These are phyloP conservation scores for Mimosa pudica DNA, from an alignment of 306 rosid species.

Conservation along the genomic window DNA sequence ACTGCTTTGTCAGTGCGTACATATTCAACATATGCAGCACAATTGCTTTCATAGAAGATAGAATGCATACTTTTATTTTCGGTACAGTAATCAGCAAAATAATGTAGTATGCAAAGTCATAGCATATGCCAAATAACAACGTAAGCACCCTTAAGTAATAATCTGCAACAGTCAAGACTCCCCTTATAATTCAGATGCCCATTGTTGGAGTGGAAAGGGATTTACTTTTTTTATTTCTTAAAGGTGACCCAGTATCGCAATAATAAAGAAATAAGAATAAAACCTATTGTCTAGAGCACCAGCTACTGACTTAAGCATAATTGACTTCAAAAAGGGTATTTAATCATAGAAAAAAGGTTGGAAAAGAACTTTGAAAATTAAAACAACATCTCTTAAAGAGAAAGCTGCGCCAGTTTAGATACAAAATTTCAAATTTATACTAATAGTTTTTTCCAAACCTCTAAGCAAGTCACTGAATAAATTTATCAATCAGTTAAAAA, in stretches of 20 bases:
- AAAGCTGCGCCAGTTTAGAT: conserved; percentile 1
- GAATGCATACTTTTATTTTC: not conserved
- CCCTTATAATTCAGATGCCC: not conserved
- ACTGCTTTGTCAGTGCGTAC: conserved; percentile 3
- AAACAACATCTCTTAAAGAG: not conserved
- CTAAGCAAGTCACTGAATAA: not conserved
- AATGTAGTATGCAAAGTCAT: not conserved
- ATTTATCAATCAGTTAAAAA: not conserved
- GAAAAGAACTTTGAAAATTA: not conserved
- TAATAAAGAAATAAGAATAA: too few relatives aligned
- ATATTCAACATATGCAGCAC: conserved; percentile 5
- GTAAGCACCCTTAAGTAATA: not conserved
- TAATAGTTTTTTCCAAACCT: not conserved
- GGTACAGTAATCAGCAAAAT: not conserved
- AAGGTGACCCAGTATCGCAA: too few relatives aligned
- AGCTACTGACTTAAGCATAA: too few relatives aligned
- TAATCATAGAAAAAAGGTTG: not conserved
- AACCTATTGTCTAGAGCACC: too few relatives aligned
- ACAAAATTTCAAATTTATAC: conserved; percentile 11
- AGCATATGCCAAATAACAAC: not conserved
- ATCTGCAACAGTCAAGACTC: not conserved
- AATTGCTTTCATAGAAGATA: conserved; percentile 1
- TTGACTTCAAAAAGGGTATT: too few relatives aligned
- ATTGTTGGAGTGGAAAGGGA: not conserved
- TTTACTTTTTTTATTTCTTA: not conserved